Evolutionary conservation across 1,284 basidiomycete genomes (phyloP).

Genomic region (Lignosus rhinocerotis): DNA sequence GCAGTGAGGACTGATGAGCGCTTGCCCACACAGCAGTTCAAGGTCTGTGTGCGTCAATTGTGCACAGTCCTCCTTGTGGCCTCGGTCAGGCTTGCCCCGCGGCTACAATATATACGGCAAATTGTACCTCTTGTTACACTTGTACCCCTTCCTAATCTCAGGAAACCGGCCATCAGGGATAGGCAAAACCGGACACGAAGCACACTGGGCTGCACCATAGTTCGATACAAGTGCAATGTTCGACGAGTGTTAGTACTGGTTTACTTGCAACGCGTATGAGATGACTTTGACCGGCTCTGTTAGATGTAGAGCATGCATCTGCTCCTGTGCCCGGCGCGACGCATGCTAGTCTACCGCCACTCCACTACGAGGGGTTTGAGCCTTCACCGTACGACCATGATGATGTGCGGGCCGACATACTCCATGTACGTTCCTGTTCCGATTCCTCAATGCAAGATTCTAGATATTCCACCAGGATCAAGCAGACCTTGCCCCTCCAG

Average conservation of each 20-base stretch:
- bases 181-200: too few species aligned
- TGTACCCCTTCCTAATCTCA: neutral
- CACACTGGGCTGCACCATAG: too few species aligned
- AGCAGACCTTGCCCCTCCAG: slow-evolving; percentile 16
- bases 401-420: slow-evolving; percentile 44
- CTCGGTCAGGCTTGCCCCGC: neutral
- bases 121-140: neutral
- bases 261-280: neutral
- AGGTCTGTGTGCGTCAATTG: too few species aligned
- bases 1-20: too few species aligned
- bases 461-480: slow-evolving; percentile 10
- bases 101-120: neutral
- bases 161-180: too few species aligned
- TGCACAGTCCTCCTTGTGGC: neutral
- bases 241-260: slow-evolving; percentile 74
- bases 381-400: slow-evolving; percentile 58
- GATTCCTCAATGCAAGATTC: neutral
- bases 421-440: slow-evolving; percentile 37
- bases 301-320: slow-evolving; percentile 85
- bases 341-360: slow-evolving; percentile 48
- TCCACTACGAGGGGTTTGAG: slow-evolving; percentile 89
- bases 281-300: neutral
- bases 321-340: slow-evolving; percentile 45
- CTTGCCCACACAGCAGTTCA: too few species aligned
- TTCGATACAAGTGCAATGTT: slow-evolving; percentile 55